phyloP scores from a whole-genome alignment of 805 yeast species.

The Candida patagonica region DNA sequence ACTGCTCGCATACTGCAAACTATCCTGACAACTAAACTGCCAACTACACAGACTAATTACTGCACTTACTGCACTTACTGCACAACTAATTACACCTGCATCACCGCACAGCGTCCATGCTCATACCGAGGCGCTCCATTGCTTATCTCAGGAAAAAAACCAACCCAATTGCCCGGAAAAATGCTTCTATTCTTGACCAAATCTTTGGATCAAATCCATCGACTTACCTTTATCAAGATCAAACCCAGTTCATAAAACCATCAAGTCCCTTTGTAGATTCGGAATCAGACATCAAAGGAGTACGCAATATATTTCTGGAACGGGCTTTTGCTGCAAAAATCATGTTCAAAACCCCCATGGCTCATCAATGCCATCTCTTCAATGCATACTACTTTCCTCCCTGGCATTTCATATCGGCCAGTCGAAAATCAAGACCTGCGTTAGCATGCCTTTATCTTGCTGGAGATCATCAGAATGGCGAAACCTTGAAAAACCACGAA shows the following conservation, averaged over 20 bases:
- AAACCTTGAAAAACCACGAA: neutral
- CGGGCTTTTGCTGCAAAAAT: neutral
- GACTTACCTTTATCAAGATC: no score
- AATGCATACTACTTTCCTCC: conserved; percentile 14
- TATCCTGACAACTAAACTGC: no score
- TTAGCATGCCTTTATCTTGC: conserved; percentile 6
- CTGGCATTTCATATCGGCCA: conserved; percentile 12
- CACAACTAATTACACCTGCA: no score
- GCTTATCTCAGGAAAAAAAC: neutral
- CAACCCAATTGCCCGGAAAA: neutral
- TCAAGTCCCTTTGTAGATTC: neutral
- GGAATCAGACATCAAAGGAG: conserved; percentile 1
- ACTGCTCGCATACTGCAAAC: no score
- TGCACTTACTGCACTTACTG: no score
- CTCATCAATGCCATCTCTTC: conserved; percentile 12
- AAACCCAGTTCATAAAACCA: no score
- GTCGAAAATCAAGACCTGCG: conserved; percentile 18
- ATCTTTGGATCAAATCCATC: no score
- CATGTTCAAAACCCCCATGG: conserved; percentile 5
- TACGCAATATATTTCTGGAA: neutral
- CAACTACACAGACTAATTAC: no score
- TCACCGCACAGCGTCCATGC: no score
- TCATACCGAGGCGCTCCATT: neutral
- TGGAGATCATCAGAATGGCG: conserved; percentile 16
- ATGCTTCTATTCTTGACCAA: conserved; percentile 2